These are phyloP conservation scores for Cutaneotrichosporon sp. DNA, from an alignment of 1,284 basidiomycete species.

Conservation along the genomic window DNA sequence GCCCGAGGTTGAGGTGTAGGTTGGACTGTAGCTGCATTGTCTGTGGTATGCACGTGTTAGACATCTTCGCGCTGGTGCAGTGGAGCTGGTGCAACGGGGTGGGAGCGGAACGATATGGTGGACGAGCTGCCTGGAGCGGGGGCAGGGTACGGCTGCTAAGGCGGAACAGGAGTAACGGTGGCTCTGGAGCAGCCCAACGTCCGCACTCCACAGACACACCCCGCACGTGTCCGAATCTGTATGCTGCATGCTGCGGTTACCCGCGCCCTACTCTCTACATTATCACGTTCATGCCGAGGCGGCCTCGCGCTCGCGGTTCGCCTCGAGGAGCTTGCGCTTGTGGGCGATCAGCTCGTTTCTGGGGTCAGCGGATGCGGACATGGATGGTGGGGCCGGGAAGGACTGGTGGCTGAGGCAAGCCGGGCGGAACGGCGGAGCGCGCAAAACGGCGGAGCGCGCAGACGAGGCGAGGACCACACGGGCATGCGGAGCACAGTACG, in stretches of 20 bases:
- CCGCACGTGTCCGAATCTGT: slow-evolving; percentile 8
- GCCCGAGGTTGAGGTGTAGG: slow-evolving; percentile 59
- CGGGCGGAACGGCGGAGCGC: too few species aligned
- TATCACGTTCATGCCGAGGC: slow-evolving; percentile 13
- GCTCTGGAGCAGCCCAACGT: background rate
- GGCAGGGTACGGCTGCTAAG: background rate
- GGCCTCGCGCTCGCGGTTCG: slow-evolving; percentile 35
- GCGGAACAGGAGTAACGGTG: too few species aligned
- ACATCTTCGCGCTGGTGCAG: background rate
- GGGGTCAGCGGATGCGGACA: background rate
- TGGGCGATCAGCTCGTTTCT: slow-evolving; percentile 36
- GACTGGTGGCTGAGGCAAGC: too few species aligned
- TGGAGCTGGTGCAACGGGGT: too few species aligned
- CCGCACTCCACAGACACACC: background rate
- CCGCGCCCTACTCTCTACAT: slow-evolving; percentile 10
- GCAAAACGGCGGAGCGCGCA: too few species aligned
- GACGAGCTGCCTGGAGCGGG: too few species aligned
- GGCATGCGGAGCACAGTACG: too few species aligned
- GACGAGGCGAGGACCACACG: too few species aligned
- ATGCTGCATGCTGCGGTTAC: slow-evolving; percentile 19
- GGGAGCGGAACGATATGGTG: too few species aligned
- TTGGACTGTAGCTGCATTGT: slow-evolving; percentile 23
- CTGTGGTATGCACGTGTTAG: slow-evolving; percentile 12
- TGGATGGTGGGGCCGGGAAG: too few species aligned
- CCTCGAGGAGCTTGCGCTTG: slow-evolving; percentile 34